These are phyloP conservation scores for Colletotrichum nymphaeae DNA, from an alignment of 2,329 filamentous ascomycete genomes.

Conservation along the genomic window DNA sequence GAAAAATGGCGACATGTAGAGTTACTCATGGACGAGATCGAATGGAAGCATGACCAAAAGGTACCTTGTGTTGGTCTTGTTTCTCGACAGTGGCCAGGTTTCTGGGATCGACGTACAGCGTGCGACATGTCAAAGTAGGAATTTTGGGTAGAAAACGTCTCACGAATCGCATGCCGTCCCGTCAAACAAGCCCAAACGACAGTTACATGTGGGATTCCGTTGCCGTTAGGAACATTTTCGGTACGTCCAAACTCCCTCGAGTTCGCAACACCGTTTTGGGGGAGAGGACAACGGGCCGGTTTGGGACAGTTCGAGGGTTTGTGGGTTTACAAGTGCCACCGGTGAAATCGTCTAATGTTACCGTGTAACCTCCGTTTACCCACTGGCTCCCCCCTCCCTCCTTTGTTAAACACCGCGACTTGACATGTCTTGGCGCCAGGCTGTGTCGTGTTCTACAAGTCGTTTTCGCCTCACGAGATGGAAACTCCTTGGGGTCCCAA, in stretches of 20 bases:
- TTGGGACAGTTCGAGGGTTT: background rate
- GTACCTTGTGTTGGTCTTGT: background rate
- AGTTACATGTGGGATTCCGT: background rate
- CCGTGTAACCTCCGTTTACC: background rate
- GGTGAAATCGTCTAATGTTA: background rate
- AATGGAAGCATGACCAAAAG: background rate
- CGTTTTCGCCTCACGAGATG: background rate
- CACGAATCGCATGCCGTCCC: background rate
- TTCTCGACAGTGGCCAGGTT: background rate
- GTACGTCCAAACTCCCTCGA: background rate
- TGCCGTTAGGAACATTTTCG: background rate
- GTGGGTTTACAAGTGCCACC: background rate
- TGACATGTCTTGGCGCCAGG: conserved; percentile 2
- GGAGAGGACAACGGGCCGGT: background rate
- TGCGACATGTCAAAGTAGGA: background rate
- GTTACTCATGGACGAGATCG: too few species aligned
- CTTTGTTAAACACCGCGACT: background rate
- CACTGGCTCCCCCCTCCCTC: background rate
- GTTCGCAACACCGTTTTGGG: background rate
- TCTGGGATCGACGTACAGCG: background rate
- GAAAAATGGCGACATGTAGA: background rate
- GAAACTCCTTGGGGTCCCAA: background rate
- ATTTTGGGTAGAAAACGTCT: background rate
- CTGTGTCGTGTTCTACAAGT: background rate
- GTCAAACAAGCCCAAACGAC: background rate